Conservation (phyloP, 176 grass and related monocot genomes). For the Olyra latifolia region DNA sequence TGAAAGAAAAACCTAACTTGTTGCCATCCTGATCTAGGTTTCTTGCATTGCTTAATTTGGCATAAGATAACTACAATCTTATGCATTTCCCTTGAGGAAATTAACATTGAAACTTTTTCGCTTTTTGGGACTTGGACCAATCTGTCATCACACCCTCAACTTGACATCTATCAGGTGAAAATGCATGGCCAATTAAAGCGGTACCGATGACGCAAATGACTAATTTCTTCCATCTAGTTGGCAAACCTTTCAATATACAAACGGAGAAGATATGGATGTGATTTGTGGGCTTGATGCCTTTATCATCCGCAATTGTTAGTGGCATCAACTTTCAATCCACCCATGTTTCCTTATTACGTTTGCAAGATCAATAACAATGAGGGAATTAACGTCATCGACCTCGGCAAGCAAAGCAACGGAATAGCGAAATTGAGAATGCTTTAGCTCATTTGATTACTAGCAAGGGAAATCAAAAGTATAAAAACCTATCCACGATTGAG, state of each 20-base stretch:
- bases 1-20: neutral
- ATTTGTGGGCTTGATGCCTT: slow-evolving; percentile 24
- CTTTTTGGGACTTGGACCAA: no score
- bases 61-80: neutral
- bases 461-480: slow-evolving; percentile 27
- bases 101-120: neutral
- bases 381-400: slow-evolving; percentile 27
- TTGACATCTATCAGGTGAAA: neutral
- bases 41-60: neutral
- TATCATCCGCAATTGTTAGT: slow-evolving; percentile 47
- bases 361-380: slow-evolving; percentile 34
- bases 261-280: slow-evolving; percentile 23
- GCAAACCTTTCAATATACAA: slow-evolving; percentile 40
- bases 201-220: slow-evolving; percentile 8
- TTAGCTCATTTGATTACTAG: slow-evolving; percentile 20
- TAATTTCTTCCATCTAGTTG: slow-evolving; percentile 25
- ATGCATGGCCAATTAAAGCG: neutral
- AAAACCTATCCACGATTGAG: slow-evolving; percentile 12
- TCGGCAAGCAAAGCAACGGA: slow-evolving; percentile 26
- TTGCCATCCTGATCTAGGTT: neutral
- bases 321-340: slow-evolving; percentile 34
- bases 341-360: slow-evolving; percentile 23
- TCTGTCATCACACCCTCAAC: neutral
- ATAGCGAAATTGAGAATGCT: neutral
- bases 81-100: neutral